phyloP scores from a whole-genome alignment of 2,329 filamentous ascomycete species.

The Grosmannia penicillata region DNA sequence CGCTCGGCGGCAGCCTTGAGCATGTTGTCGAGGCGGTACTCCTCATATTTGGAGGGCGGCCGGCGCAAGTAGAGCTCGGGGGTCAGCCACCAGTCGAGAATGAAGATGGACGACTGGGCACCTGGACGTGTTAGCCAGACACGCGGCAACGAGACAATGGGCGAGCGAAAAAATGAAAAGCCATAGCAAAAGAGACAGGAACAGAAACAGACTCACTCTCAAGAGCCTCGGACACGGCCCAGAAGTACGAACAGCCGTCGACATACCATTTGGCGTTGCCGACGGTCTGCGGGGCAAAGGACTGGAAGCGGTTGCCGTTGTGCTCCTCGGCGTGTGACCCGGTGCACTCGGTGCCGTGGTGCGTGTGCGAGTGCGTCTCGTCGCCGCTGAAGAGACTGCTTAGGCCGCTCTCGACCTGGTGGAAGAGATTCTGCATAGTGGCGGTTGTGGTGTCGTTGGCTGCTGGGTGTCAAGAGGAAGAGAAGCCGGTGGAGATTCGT shows the following conservation, averaged over 20 bases:
- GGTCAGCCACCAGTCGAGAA: slow-evolving; percentile 81
- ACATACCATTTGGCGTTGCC: slow-evolving; percentile 81
- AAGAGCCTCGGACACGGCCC: slow-evolving; percentile 66
- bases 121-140: slow-evolving; percentile 21
- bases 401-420: slow-evolving; percentile 27
- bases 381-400: slow-evolving; percentile 23
- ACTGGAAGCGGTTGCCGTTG: slow-evolving; percentile 39
- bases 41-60: slow-evolving; percentile 66
- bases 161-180: too few relatives aligned
- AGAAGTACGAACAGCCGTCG: slow-evolving; percentile 73
- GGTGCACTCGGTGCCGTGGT: slow-evolving; percentile 26
- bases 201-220: slow-evolving; percentile 35
- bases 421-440: slow-evolving; percentile 25
- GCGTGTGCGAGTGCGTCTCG: slow-evolving; percentile 30
- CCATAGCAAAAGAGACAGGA: too few relatives aligned
- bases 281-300: slow-evolving; percentile 58
- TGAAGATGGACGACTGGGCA: slow-evolving; percentile 66
- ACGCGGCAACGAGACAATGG: background rate
- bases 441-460: background rate
- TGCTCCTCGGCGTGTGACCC: slow-evolving; percentile 26
- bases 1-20: slow-evolving; percentile 68
- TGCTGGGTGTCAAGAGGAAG: background rate
- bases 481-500: too few relatives aligned
- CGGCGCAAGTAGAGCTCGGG: slow-evolving; percentile 78
- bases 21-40: slow-evolving; percentile 74